Evolutionary conservation across 768 basidiomycete species (phyloP), one percentile per base, ranked within the genome.

Genomic region (Suillus alpinus): DNA sequence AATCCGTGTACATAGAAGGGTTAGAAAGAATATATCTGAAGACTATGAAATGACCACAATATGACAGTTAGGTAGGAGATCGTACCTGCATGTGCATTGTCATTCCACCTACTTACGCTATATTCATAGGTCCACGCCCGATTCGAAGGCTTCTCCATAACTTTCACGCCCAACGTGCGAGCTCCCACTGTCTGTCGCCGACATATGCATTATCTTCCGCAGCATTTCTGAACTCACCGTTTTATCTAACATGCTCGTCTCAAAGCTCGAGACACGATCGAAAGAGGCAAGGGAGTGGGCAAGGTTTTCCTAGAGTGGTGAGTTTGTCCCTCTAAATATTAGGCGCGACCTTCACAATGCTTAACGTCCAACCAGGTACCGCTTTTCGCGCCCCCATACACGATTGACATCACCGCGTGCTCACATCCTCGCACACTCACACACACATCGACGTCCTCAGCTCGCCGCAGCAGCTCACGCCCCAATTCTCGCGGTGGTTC

Each of bases 351-450:
- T 26, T 39, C 16, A 49, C 29, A 16, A 49, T 18, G 26, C 29
- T 26, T 68, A 57, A 46, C 60, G 46, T 32, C 2, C 20, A 2
- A 18, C 3, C 62, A 92, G 91, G 84, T 88, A 49, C 84, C 91
- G 29, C 80, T 80, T 39, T 76, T 94, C 62, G 88, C 91, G 68
- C 79, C 80, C 12, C 84, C 86, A 16, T 94, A 92, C 71, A 91
- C 85, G 71, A 77, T 81, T 16, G 94, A 94, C 72, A 93, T 94
- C 69, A 90, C 89, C 3, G 84, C 85, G n/a, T n/a, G n/a, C n/a
- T n/a, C n/a, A 55, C 92, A 94, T 67, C 83, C 90, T 0, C 80
- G 81, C 2, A 90, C 94, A 6, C 80, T 93, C 47, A 78, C 85
- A 37, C 47, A 78, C 85, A 37, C 89, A 91, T 93, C 31, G 78